Percentiles rank a stretch among this genome's conserved stretches.
These are phyloP conservation scores for Zymoseptoria tritici DNA, from an alignment of 2,329 filamentous ascomycete species.

Conservation along the genomic window DNA sequence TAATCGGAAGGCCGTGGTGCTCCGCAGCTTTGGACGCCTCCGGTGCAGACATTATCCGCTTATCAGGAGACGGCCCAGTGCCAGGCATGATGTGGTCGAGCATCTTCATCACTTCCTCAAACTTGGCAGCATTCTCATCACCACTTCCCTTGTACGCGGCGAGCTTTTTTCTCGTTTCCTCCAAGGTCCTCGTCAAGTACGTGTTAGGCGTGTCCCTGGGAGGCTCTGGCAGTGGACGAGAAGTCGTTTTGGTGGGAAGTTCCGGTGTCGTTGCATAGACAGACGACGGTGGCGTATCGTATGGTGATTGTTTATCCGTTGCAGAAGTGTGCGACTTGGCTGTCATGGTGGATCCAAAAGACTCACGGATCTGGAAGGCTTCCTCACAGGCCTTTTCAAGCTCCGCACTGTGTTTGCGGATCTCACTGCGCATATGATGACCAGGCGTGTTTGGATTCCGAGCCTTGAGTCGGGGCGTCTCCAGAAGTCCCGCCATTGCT, in stretches of 20 bases:
- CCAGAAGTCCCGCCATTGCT: conserved; percentile 11
- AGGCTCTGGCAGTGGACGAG: conserved; percentile 40
- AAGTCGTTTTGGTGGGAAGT: conserved; percentile 19
- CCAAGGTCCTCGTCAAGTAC: conserved; percentile 48
- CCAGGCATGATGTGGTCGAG: conserved; percentile 31
- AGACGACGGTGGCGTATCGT: conserved; percentile 32
- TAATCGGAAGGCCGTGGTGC: conserved; percentile 39
- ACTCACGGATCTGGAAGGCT: conserved; percentile 67
- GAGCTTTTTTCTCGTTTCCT: conserved; percentile 52
- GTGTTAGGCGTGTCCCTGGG: conserved; percentile 43
- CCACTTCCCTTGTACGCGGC: conserved; percentile 44
- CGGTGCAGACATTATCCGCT: conserved; percentile 44
- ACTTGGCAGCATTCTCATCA: conserved; percentile 42
- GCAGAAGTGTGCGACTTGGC: conserved; percentile 35
- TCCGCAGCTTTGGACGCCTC: conserved; percentile 24
- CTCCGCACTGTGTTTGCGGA: conserved; percentile 74
- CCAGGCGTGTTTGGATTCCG: conserved; percentile 38
- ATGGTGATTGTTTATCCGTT: conserved; percentile 25
- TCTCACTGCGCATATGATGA: conserved; percentile 63
- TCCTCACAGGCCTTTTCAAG: conserved; percentile 87
- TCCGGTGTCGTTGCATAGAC: conserved; percentile 34
- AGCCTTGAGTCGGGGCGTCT: conserved; percentile 27
- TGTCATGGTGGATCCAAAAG: conserved; percentile 45
- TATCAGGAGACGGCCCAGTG: conserved; percentile 14
- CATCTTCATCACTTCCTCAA: conserved; percentile 51